These are phyloP conservation scores for Blastobotrys apis DNA, from an alignment of 1,139 yeast genomes.

Conservation along the genomic window DNA sequence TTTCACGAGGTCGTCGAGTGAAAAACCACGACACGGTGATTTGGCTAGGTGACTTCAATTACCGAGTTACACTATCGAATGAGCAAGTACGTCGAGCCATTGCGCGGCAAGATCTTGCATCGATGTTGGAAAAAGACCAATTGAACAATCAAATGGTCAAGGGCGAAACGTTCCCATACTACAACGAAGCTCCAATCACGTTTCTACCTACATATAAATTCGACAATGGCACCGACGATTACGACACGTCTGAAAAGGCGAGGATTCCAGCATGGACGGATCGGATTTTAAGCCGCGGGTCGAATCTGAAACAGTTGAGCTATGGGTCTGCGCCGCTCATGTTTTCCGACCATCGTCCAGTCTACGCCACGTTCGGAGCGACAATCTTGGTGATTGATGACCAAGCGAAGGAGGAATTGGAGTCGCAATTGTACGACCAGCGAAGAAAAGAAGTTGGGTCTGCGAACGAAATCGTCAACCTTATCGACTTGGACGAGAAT, in stretches of 20 bases:
- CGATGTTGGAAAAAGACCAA: constrained; percentile 72
- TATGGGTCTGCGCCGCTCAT: constrained; percentile 61
- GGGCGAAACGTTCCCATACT: constrained; percentile 85
- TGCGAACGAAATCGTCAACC: constrained; percentile 33
- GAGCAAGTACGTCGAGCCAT: constrained; percentile 67
- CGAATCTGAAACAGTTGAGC: constrained; percentile 54
- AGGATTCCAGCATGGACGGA: constrained; percentile 98
- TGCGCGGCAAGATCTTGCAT: constrained; percentile 42
- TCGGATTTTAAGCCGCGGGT: constrained; percentile 56
- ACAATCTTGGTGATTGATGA: constrained; percentile 69
- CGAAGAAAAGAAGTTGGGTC: constrained; percentile 39
- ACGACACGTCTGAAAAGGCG: constrained; percentile 88
- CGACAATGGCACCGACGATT: constrained; percentile 77
- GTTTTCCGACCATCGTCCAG: constrained; percentile 94
- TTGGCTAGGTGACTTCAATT: constrained; percentile 97
- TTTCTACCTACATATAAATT: constrained; percentile 93
- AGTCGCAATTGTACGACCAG: constrained; percentile 52
- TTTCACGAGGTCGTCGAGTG: constrained; percentile 64
- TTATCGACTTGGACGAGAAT: constrained; percentile 34
- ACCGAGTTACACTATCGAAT: constrained; percentile 69
- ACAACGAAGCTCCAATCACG: constrained; percentile 69
- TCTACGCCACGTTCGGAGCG: constrained; percentile 70
- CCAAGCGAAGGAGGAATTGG: constrained; percentile 50
- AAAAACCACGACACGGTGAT: constrained; percentile 80
- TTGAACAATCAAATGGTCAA: constrained; percentile 72